A percentile compares a stretch with the other conserved stretches of the same genome.
phyloP scores from a whole-genome alignment of 2,329 filamentous ascomycete species.

The Aspergillus quadrilineatus region DNA sequence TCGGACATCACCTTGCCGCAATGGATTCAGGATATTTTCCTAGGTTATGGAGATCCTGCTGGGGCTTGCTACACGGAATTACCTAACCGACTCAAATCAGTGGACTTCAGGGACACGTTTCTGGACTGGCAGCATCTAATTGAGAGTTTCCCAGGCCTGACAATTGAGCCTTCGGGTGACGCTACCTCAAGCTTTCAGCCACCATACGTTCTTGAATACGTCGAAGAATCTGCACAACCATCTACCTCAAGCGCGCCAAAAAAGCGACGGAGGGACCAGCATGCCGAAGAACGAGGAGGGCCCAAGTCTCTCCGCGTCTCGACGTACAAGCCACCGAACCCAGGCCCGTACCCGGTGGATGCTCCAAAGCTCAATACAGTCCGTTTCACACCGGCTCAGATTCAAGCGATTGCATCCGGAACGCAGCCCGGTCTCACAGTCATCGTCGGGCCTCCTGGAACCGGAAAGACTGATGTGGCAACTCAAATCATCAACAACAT shows the following conservation, averaged over 20 bases:
- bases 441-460: slow-evolving; percentile 91
- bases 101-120: slow-evolving; percentile 94
- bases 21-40: slow-evolving; percentile 94
- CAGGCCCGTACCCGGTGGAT: slow-evolving; percentile 85
- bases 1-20: slow-evolving; percentile 81
- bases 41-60: slow-evolving; percentile 93
- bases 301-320: slow-evolving; percentile 75
- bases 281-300: slow-evolving; percentile 63
- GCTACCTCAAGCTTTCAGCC: slow-evolving; percentile 74
- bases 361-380: slow-evolving; percentile 76
- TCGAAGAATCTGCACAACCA: slow-evolving; percentile 53
- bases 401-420: slow-evolving; percentile 89
- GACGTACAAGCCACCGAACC: slow-evolving; percentile 85
- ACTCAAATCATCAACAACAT: slow-evolving; percentile 99
- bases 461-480: slow-evolving; percentile 97
- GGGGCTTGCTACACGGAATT: slow-evolving; percentile 83
- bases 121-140: slow-evolving; percentile 92
- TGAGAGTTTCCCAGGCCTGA: slow-evolving; percentile 84
- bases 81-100: slow-evolving; percentile 69
- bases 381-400: slow-evolving; percentile 85
- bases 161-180: slow-evolving; percentile 73
- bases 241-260: slow-evolving; percentile 66
- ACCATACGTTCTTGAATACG: slow-evolving; percentile 78
- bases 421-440: slow-evolving; percentile 92
- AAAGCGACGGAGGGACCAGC: slow-evolving; percentile 78